Evolutionary conservation across 169 alveolate genomes (phyloP).

Genomic region (Plasmodium relictum): DNA sequence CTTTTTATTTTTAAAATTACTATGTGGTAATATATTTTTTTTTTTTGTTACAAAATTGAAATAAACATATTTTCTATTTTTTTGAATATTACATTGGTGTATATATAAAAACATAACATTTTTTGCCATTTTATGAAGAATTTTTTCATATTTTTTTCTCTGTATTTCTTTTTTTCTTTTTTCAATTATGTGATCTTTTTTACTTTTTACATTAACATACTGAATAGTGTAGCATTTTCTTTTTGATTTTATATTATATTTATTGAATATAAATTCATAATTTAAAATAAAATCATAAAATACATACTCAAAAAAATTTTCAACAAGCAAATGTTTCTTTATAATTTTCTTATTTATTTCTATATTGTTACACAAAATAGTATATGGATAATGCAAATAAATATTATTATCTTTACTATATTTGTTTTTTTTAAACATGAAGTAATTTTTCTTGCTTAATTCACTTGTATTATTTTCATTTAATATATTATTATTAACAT

Average conservation of each 20-base stretch:
- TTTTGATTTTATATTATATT: neutral
- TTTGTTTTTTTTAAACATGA: neutral
- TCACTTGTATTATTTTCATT: neutral
- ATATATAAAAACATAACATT: conserved; percentile 16
- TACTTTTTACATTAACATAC: conserved; percentile 27
- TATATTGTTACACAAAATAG: conserved; percentile 51
- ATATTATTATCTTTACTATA: conserved; percentile 30
- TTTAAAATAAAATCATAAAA: conserved; percentile 63
- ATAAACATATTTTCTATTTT: conserved; percentile 24
- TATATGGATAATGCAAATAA: conserved; percentile 57
- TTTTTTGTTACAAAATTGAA: conserved; percentile 26
- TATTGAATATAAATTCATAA: conserved; percentile 51
- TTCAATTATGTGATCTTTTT: conserved; percentile 15
- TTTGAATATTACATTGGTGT: conserved; percentile 30
- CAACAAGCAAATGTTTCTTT: conserved; percentile 67
- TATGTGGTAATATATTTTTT: neutral
- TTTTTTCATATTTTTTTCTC: conserved; percentile 51
- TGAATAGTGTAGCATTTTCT: conserved; percentile 31
- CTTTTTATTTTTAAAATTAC: neutral
- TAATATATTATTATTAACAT: conserved; percentile 20
- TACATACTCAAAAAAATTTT: conserved; percentile 52
- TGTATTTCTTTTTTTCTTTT: conserved; percentile 23
- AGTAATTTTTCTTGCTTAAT: neutral
- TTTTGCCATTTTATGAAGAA: conserved; percentile 47
- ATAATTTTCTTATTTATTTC: conserved; percentile 52